phyloP scores from a whole-genome alignment of 2,329 filamentous ascomycete genomes.

The Beauveria sp. region DNA sequence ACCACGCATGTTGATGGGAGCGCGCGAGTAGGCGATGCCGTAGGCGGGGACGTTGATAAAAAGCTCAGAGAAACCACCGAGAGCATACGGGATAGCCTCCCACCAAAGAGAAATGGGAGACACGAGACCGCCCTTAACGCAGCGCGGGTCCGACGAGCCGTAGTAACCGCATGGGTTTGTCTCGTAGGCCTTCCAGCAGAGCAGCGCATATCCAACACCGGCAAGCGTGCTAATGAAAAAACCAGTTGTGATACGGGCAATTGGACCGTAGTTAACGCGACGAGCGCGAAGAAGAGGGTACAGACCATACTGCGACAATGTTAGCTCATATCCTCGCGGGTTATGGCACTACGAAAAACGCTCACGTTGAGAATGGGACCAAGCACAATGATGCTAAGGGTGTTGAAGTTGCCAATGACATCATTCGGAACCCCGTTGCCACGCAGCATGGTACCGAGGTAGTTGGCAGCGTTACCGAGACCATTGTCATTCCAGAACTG shows the following conservation, averaged over 20 bases:
- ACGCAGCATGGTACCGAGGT: constrained; percentile 34
- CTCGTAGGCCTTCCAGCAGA: constrained; percentile 53
- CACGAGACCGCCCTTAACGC: constrained; percentile 18
- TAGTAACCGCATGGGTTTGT: constrained; percentile 37
- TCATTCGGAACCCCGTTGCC: constrained; percentile 51
- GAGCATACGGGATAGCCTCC: constrained; percentile 18
- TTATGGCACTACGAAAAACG: neutral
- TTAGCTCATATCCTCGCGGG: neutral
- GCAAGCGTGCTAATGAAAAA: constrained; percentile 42
- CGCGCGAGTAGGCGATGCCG: constrained; percentile 43
- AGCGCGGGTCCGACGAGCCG: constrained; percentile 17
- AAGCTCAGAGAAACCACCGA: constrained; percentile 22
- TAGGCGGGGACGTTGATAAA: constrained; percentile 31
- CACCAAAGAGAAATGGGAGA: constrained; percentile 20
- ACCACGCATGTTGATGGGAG: constrained; percentile 43
- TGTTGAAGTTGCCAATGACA: constrained; percentile 51
- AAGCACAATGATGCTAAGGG: constrained; percentile 49
- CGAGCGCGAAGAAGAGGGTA: constrained; percentile 47
- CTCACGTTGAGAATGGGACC: constrained; percentile 20
- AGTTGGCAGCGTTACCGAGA: constrained; percentile 27
- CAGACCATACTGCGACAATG: constrained; percentile 23
- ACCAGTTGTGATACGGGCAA: constrained; percentile 49
- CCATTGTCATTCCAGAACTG: constrained; percentile 33
- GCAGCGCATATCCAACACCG: constrained; percentile 47
- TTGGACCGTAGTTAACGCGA: constrained; percentile 48